Conservation (phyloP, 306 rosid genomes). For the Castanospermum australe region DNA sequence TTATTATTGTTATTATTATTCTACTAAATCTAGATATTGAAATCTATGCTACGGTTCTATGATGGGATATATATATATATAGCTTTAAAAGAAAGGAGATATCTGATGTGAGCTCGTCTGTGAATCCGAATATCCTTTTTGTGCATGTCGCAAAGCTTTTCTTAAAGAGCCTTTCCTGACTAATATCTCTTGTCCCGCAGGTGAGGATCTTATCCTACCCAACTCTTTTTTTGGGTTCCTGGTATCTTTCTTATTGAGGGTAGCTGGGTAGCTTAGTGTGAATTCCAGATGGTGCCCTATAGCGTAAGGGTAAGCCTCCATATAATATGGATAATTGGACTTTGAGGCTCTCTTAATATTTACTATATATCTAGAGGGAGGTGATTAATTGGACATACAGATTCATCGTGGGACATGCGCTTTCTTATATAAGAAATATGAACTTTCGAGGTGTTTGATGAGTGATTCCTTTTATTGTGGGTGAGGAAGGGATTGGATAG, state of each 20-base stretch:
- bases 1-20: background rate
- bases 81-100: background rate
- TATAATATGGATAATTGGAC: background rate
- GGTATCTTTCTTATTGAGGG: conserved; percentile 43
- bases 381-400: background rate
- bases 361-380: background rate
- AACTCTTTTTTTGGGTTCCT: conserved; percentile 31
- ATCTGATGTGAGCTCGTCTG: conserved; percentile 1
- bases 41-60: background rate
- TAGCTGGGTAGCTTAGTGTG: too few relatives aligned
- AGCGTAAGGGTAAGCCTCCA: background rate
- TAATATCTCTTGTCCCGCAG: conserved; percentile 18
- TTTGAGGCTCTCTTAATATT: background rate
- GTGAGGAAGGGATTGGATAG: conserved; percentile 5
- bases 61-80: conserved; percentile 10
- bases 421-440: background rate
- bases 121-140: conserved; percentile 36
- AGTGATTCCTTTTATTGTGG: too few relatives aligned
- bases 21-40: background rate
- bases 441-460: background rate
- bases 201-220: conserved; percentile 34
- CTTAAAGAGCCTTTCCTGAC: conserved; percentile 25
- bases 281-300: conserved; percentile 27
- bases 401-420: background rate
- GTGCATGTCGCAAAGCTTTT: conserved; percentile 37